Conservation (phyloP, 441 rosid species). For the Erysimum pusillum region DNA sequence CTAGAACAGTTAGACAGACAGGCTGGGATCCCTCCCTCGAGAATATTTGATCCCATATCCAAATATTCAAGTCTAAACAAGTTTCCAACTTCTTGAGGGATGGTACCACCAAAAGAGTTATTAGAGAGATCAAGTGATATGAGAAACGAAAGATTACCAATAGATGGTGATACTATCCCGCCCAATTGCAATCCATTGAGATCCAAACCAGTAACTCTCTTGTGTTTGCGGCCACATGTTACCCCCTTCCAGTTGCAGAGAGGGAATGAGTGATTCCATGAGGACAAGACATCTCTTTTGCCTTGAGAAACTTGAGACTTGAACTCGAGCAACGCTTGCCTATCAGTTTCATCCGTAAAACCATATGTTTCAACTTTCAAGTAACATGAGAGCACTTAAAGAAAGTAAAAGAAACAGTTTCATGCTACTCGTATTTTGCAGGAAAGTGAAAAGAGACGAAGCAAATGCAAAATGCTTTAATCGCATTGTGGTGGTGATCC, state of each 20-base stretch:
- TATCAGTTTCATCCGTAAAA: constrained; percentile 4
- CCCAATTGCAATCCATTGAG: neutral
- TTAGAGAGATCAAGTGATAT: neutral
- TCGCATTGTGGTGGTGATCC: neutral
- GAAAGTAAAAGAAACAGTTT: constrained; percentile 7
- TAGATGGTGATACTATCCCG: constrained; percentile 11
- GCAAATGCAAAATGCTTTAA: neutral
- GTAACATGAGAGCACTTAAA: neutral
- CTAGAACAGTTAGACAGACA: neutral
- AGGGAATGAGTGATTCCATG: neutral
- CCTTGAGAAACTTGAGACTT: neutral
- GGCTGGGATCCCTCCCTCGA: neutral
- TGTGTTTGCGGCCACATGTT: neutral
- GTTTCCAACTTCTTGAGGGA: constrained; percentile 13
- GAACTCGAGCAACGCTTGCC: neutral
- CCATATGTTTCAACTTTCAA: neutral
- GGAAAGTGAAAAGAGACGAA: neutral
- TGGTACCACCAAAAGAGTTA: constrained; percentile 18
- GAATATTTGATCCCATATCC: neutral
- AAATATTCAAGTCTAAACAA: constrained; percentile 19
- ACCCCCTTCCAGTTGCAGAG: constrained; percentile 20
- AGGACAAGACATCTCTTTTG: constrained; percentile 6
- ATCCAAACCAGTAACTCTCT: constrained; percentile 4
- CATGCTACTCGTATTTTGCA: neutral
- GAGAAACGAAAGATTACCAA: constrained; percentile 30